Base-by-base conservation (phyloP, 306 rosid species). In the Ormosia semicastrata region DNA sequence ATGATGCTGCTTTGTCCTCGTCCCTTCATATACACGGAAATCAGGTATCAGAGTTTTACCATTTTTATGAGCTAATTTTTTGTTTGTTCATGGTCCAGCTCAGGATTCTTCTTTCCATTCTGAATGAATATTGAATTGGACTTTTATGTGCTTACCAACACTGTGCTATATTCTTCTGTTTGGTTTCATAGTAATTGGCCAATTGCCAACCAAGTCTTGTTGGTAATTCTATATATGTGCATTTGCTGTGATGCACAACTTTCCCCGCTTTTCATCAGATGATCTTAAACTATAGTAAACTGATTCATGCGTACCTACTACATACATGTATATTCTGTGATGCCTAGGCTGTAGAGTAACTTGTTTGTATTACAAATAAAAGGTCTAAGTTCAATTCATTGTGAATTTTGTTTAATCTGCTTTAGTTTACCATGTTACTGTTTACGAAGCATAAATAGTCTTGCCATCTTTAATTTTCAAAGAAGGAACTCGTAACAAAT, bases 11-110 rank as follows among this genome's bases (percentile, higher is more conserved):
- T 57, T 71, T 70, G 3, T n/a, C 73, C 33, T 44, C 81, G 12
- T 82, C 41, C 8, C 65, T 40, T 70, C 65, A 79, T 33, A 17
- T 66, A 3, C 84, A 81, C 6, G 68, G 40, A 82, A 62, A 79
- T 9, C 88, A 79, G 97, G 99, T 95, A 88, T 33, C 69, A 1
- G n/a, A 32, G 4, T 32, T 66, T 81, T 4, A 75, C 0, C 41
- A 18, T 69, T 56, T 65, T 0, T 60, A 0, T 77, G 9, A n/a
- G 36, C 44, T 46, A 65, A 2, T 33, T 9, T 53, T 39, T 3
- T 57, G 12, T 24, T 54, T 37, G 30, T 81, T 67, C 47, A 29
- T 66, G 43, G 36, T 66, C 43, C 1, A 47, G 47, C 34, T 68
- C 8, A 52, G 29, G 10, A 32, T 60, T 36, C 15, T 63, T 64